Conservation (phyloP, 2,329 filamentous ascomycete genomes). For the Echinosphaeria canescens region DNA sequence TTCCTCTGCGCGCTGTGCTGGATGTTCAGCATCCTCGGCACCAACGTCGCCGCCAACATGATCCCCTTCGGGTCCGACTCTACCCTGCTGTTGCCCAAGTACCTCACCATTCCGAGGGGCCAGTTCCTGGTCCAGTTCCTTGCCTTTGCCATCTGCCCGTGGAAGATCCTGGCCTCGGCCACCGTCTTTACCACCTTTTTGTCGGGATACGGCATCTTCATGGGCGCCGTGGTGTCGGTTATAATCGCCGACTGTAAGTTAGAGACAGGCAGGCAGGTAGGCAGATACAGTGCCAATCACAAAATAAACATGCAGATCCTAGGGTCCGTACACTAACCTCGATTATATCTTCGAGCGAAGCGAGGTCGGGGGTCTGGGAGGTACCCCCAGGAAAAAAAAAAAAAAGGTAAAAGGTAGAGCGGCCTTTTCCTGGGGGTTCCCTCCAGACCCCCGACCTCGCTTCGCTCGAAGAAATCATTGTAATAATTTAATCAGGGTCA, state of each 20-base stretch:
- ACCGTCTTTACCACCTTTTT: slow-evolving; percentile 6
- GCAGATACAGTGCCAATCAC: too few relatives aligned
- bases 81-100: slow-evolving; percentile 12
- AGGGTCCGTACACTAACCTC: too few relatives aligned
- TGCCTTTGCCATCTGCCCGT: slow-evolving; percentile 6
- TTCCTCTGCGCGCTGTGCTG: slow-evolving; percentile 6
- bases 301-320: too few relatives aligned
- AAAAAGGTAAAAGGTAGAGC: too few relatives aligned
- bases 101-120: slow-evolving; percentile 14
- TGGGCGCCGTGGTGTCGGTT: slow-evolving; percentile 5
- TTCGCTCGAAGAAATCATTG: too few relatives aligned
- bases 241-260: slow-evolving; percentile 5
- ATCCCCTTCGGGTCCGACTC: slow-evolving; percentile 15
- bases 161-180: slow-evolving; percentile 7
- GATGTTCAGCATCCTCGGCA: slow-evolving; percentile 5
- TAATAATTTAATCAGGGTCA: too few relatives aligned
- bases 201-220: slow-evolving; percentile 6
- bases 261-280: too few relatives aligned
- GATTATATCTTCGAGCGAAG: too few relatives aligned
- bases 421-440: too few relatives aligned
- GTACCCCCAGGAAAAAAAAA: too few relatives aligned
- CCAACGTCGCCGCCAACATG: slow-evolving; percentile 11
- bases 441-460: too few relatives aligned
- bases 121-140: slow-evolving; percentile 7
- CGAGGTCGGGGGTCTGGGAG: too few relatives aligned